Conservation (phyloP, 2,329 filamentous ascomycete genomes). For the Scopulariopsis brevicaulis region DNA sequence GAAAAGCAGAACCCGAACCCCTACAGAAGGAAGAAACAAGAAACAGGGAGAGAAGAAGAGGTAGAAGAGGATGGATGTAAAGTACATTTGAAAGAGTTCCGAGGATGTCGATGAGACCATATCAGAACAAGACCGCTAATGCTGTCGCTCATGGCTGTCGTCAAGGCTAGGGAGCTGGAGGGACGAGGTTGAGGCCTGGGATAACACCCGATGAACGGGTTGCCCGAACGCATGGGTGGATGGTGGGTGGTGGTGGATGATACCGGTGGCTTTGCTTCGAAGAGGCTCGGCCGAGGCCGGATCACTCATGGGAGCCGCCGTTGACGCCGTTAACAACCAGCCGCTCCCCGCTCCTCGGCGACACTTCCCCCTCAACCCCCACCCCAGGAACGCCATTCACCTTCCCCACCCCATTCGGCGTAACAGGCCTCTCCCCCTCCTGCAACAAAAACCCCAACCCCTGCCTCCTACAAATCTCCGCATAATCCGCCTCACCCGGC, state of each 20-base stretch:
- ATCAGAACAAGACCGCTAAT: too few species aligned
- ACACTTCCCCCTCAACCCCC: not conserved
- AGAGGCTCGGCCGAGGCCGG: not conserved
- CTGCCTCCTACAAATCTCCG: conserved; percentile 41
- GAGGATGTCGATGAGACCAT: too few species aligned
- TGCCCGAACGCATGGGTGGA: too few species aligned
- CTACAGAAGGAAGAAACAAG: not conserved
- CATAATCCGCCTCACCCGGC: conserved; percentile 46
- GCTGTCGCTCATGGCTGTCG: too few species aligned
- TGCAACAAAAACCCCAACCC: conserved; percentile 42
- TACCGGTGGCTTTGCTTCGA: not conserved
- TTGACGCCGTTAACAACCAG: conserved; percentile 2
- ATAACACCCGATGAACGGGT: too few species aligned
- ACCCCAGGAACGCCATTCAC: not conserved
- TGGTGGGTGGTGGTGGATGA: too few species aligned
- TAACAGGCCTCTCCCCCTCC: conserved; percentile 6
- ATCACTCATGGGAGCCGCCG: not conserved
- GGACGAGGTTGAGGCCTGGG: too few species aligned
- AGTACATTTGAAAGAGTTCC: not conserved
- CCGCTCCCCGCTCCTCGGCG: not conserved
- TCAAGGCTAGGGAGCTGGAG: too few species aligned
- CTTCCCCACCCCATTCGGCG: conserved; percentile 21
- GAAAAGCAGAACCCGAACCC: not conserved
- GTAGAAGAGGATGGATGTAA: not conserved
- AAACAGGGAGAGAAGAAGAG: not conserved